Evolutionary conservation across 2,329 filamentous ascomycete species (phyloP).

Genomic region (Rhynchosporium agropyri): DNA sequence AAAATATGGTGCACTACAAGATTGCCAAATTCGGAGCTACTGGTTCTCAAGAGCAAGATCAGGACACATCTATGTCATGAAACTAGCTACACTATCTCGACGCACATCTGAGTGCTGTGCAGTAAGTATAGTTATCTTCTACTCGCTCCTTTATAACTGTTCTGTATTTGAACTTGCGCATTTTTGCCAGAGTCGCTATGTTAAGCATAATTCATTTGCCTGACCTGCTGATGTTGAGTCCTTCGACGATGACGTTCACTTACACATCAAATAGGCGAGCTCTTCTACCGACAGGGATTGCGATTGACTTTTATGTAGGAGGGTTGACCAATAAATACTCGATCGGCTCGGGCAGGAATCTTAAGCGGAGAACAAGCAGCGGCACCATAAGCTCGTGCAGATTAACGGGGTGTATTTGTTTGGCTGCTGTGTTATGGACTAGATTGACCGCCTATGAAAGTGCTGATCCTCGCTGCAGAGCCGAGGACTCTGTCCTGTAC

Average conservation of each 20-base stretch:
- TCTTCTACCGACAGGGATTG: conserved; percentile 3
- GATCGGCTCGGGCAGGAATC: conserved; percentile 2
- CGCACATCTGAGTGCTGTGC: not conserved
- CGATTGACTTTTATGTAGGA: conserved; percentile 14
- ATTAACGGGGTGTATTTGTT: not conserved
- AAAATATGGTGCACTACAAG: conserved; percentile 38
- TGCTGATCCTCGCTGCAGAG: not conserved
- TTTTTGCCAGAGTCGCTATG: not conserved
- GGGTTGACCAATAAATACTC: conserved; percentile 16
- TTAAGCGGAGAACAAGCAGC: conserved; percentile 7
- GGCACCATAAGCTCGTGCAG: not conserved
- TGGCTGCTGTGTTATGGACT: not conserved
- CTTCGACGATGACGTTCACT: not conserved
- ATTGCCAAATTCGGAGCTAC: conserved; percentile 32
- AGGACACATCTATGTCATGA: conserved; percentile 37
- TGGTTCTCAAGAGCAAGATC: conserved; percentile 15
- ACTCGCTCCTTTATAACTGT: not conserved
- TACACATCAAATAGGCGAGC: conserved; percentile 4
- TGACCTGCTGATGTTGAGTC: not conserved
- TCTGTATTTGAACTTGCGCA: not conserved
- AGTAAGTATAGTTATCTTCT: not conserved
- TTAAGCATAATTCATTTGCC: not conserved
- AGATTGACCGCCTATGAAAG: not conserved
- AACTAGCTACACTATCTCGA: too few species aligned
- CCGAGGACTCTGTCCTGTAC: not conserved